phyloP scores from a whole-genome alignment of 148 eudicot species.

The Polygonum maritimum region DNA sequence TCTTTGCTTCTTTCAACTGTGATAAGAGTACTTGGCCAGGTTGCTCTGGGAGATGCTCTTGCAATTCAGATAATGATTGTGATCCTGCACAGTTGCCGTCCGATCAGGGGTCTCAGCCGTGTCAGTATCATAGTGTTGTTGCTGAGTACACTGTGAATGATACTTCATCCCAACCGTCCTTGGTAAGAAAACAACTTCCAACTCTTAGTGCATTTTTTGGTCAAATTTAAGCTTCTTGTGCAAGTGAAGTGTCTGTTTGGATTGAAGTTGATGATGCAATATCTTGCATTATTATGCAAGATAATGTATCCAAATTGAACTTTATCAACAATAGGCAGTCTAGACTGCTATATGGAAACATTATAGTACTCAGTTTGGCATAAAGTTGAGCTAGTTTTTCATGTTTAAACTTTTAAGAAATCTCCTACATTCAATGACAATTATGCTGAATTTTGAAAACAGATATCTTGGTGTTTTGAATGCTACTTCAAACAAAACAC shows the following conservation, averaged over 20 bases:
- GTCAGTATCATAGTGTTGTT: conserved; percentile 68
- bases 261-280: too few relatives aligned
- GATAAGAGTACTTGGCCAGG: conserved; percentile 61
- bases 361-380: too few relatives aligned
- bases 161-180: conserved; percentile 36
- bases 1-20: conserved; percentile 80
- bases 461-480: too few relatives aligned
- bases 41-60: conserved; percentile 74
- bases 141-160: conserved; percentile 62
- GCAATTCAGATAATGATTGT: conserved; percentile 74
- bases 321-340: too few relatives aligned
- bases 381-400: too few relatives aligned
- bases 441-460: too few relatives aligned
- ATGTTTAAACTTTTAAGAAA: too few relatives aligned
- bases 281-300: too few relatives aligned
- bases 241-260: too few relatives aligned
- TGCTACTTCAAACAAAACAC: not conserved
- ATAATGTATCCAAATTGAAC: too few relatives aligned
- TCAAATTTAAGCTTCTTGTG: too few relatives aligned
- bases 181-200: conserved; percentile 24
- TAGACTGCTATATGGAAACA: too few relatives aligned
- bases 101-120: conserved; percentile 60
- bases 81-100: conserved; percentile 61
- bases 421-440: not conserved
- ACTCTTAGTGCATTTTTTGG: not conserved